A percentile compares a stretch with the other conserved stretches of the same genome.
Conservation (phyloP, 2,329 filamentous ascomycete species). For the Curvularia sp. region DNA sequence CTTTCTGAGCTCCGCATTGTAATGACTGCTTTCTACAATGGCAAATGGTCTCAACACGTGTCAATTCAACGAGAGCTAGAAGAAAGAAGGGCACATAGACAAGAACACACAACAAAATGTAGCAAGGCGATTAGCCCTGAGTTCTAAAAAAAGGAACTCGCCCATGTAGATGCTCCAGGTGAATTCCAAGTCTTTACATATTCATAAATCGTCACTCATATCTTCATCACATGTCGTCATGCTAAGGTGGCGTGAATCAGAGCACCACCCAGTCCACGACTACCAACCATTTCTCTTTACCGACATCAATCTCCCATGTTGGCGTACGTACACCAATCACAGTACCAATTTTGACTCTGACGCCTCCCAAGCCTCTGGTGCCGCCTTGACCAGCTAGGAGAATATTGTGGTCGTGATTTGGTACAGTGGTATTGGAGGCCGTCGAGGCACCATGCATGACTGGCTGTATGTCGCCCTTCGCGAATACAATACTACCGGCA, state of each 20-base stretch:
- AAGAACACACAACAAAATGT: neutral
- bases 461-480: conserved; percentile 24
- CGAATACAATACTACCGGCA: conserved; percentile 33
- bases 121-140: neutral
- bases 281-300: conserved; percentile 47
- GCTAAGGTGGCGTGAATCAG: conserved; percentile 7
- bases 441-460: conserved; percentile 25
- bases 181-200: neutral
- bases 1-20: too few relatives aligned
- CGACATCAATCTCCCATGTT: conserved; percentile 52
- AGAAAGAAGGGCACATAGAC: too few relatives aligned
- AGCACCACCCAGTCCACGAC: conserved; percentile 53
- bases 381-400: conserved; percentile 42
- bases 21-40: too few relatives aligned
- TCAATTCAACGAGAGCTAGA: too few relatives aligned
- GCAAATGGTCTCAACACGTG: too few relatives aligned
- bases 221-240: conserved; percentile 7
- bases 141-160: neutral
- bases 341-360: conserved; percentile 33
- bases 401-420: conserved; percentile 21
- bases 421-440: neutral
- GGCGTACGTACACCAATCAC: conserved; percentile 50
- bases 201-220: conserved; percentile 19
- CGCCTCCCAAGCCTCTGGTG: conserved; percentile 22
- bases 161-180: neutral